Conservation (phyloP, 2,329 filamentous ascomycete genomes). For the Botrytis byssoidea region DNA sequence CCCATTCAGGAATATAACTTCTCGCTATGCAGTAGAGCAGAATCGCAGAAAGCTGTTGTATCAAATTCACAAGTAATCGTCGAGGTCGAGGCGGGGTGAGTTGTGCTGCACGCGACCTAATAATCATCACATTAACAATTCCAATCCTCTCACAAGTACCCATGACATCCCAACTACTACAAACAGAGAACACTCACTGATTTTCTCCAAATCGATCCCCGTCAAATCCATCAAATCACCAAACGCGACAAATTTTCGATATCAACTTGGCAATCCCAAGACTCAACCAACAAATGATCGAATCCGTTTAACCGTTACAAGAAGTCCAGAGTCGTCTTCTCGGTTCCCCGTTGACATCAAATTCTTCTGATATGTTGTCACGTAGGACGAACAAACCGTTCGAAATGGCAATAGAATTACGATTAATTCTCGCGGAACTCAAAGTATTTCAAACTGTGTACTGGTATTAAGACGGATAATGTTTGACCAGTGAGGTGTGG, state of each 20-base stretch:
- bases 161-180: neutral
- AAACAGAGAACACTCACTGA: neutral
- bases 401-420: neutral
- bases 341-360: neutral
- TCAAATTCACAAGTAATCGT: neutral
- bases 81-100: conserved; percentile 11
- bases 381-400: conserved; percentile 1
- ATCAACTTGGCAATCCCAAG: neutral
- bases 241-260: neutral
- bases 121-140: neutral
- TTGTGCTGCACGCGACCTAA: conserved; percentile 12
- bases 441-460: conserved; percentile 1
- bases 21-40: neutral
- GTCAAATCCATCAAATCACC: neutral
- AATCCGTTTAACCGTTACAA: neutral
- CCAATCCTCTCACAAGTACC: neutral
- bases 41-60: neutral
- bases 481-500: neutral
- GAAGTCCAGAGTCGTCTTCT: neutral
- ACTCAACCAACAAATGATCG: neutral
- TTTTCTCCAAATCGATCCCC: neutral
- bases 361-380: neutral
- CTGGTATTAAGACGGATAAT: neutral
- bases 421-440: neutral
- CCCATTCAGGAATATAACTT: neutral